phyloP scores from a whole-genome alignment of 2,329 filamentous ascomycete genomes.

The Aspergillus awamori region DNA sequence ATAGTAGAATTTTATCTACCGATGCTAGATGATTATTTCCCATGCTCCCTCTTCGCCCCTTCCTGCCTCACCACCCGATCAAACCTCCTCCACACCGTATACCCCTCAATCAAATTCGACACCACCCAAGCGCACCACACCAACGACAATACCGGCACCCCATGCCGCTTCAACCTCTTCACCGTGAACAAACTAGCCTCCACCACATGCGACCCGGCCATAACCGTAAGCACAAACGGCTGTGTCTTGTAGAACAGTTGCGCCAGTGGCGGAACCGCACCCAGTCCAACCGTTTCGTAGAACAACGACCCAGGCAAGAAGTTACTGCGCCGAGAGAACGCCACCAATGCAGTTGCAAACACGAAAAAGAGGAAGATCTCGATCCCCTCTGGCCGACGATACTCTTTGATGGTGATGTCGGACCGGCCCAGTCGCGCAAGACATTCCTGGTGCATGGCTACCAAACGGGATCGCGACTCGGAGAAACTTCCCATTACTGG shows the following conservation, averaged over 20 bases:
- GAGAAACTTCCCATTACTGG: conserved; percentile 70
- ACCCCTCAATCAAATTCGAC: conserved; percentile 57
- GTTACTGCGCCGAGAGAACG: conserved; percentile 53
- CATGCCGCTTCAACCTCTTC: conserved; percentile 53
- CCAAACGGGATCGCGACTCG: conserved; percentile 70
- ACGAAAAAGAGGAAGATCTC: conserved; percentile 58
- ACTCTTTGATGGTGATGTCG: conserved; percentile 58
- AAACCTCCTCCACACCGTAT: conserved; percentile 52
- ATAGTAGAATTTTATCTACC: too few species aligned
- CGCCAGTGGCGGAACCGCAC: conserved; percentile 61
- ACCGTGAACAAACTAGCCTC: conserved; percentile 61
- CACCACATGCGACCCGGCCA: conserved; percentile 65
- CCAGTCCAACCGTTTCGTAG: conserved; percentile 54
- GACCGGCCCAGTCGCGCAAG: conserved; percentile 64
- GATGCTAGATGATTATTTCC: conserved; percentile 15
- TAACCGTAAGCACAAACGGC: conserved; percentile 59
- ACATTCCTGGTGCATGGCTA: conserved; percentile 70
- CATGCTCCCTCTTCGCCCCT: conserved; percentile 36
- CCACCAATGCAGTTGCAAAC: conserved; percentile 59
- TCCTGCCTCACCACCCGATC: conserved; percentile 47
- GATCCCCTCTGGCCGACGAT: conserved; percentile 52
- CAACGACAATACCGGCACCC: conserved; percentile 51
- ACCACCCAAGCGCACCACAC: conserved; percentile 60
- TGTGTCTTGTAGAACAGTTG: conserved; percentile 62
- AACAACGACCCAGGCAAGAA: conserved; percentile 56